phyloP scores from a whole-genome alignment of 1,284 basidiomycete genomes.

The Sanghuangporus sanghuang region DNA sequence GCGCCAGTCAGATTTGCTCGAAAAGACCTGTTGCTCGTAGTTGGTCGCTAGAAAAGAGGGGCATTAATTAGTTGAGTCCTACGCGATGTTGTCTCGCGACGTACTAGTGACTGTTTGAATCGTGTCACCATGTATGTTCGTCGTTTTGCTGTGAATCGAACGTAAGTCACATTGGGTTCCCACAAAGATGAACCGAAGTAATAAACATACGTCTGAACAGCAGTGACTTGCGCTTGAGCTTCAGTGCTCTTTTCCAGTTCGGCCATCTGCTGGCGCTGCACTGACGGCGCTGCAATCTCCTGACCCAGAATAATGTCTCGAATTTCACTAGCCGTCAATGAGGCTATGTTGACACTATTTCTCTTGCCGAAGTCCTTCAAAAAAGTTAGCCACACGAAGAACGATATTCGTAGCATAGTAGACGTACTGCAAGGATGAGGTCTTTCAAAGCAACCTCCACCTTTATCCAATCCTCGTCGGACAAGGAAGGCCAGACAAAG shows the following conservation, averaged over 20 bases:
- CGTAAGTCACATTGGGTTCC: slow-evolving; percentile 3
- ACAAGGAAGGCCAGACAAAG: slow-evolving; percentile 95
- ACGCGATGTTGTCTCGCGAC: slow-evolving; percentile 25
- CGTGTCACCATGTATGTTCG: slow-evolving; percentile 95
- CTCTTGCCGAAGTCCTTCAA: slow-evolving; percentile 93
- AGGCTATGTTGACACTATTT: slow-evolving; percentile 98
- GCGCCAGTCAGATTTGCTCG: slow-evolving; percentile 99
- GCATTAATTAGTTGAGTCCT: slow-evolving; percentile 16
- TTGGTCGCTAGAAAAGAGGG: slow-evolving; percentile 63
- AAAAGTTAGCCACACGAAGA: slow-evolving; percentile 14
- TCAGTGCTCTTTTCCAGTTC: slow-evolving; percentile 96
- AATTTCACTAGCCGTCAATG: slow-evolving; percentile 93
- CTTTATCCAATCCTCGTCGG: slow-evolving; percentile 98
- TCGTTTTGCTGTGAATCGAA: slow-evolving; percentile 65
- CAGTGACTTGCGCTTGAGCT: slow-evolving; percentile 93
- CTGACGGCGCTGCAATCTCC: slow-evolving; percentile 89
- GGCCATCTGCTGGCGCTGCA: slow-evolving; percentile 98
- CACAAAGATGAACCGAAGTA: neutral
- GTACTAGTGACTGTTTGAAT: slow-evolving; percentile 92
- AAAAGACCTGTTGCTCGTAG: slow-evolving; percentile 97
- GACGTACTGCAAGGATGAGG: slow-evolving; percentile 74
- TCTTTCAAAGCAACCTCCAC: slow-evolving; percentile 98
- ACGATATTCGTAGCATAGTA: slow-evolving; percentile 15
- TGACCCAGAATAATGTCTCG: slow-evolving; percentile 96
- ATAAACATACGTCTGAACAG: slow-evolving; percentile 75